Evolutionary conservation across 129 eudicot genomes (phyloP).

Genomic region (Pulicaria dysenterica): DNA sequence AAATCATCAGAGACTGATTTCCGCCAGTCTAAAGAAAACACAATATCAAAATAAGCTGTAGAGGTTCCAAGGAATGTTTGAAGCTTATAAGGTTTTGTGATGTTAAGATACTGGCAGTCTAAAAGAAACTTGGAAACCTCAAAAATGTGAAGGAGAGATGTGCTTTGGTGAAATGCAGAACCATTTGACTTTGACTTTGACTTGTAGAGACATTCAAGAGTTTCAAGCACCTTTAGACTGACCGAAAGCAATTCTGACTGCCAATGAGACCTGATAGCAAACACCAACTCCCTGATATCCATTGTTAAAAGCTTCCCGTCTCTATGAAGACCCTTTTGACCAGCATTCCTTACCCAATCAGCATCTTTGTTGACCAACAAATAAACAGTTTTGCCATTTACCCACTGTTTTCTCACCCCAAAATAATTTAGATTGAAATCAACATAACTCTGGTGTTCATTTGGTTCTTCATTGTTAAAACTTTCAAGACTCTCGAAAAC

Average conservation of each 20-base stretch:
- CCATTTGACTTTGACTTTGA: not conserved
- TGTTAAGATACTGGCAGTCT: slow-evolving; percentile 22
- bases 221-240: slow-evolving; percentile 49
- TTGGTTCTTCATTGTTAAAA: slow-evolving; percentile 27
- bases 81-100: slow-evolving; percentile 12
- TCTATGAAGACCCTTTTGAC: slow-evolving; percentile 34
- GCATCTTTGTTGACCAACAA: slow-evolving; percentile 48
- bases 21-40: slow-evolving; percentile 64
- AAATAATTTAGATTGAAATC: slow-evolving; percentile 57
- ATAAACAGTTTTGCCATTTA: slow-evolving; percentile 25
- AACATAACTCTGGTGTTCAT: slow-evolving; percentile 20
- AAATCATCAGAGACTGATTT: slow-evolving; percentile 34
- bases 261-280: slow-evolving; percentile 48
- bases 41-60: slow-evolving; percentile 27
- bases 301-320: slow-evolving; percentile 32
- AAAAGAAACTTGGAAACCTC: slow-evolving; percentile 50
- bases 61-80: slow-evolving; percentile 30
- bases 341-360: slow-evolving; percentile 54
- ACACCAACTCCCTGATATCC: slow-evolving; percentile 44
- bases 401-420: slow-evolving; percentile 47
- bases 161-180: slow-evolving; percentile 40
- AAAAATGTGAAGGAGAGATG: slow-evolving; percentile 40
- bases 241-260: slow-evolving; percentile 44
- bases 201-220: slow-evolving; percentile 43
- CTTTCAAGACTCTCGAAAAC: slow-evolving; percentile 44